phyloP scores from a whole-genome alignment of 768 basidiomycete species.

The Aureoboletus auriporus region DNA sequence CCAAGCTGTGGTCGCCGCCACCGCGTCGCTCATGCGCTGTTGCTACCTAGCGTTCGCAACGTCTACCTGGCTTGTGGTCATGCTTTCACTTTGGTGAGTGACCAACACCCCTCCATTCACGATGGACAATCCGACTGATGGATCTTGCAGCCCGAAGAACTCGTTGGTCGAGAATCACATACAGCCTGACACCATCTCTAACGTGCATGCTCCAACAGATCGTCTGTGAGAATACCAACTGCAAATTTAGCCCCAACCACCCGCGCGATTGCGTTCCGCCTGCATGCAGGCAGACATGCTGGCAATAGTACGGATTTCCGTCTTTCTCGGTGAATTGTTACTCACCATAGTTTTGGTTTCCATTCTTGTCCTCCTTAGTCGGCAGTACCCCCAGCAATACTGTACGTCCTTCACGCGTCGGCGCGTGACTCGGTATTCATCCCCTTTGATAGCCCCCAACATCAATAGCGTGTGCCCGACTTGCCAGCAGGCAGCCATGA shows the following conservation, averaged over 20 bases:
- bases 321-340: conserved; percentile 3
- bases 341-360: conserved; percentile 1
- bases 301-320: conserved; percentile 41
- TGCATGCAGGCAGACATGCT: conserved; percentile 41
- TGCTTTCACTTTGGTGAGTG: conserved; percentile 38
- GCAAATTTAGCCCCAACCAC: conserved; percentile 55
- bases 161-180: conserved; percentile 18
- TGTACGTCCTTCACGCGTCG: conserved; percentile 27
- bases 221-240: conserved; percentile 40
- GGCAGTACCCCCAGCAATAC: conserved; percentile 44
- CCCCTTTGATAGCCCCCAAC: conserved; percentile 33
- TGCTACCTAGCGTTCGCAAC: conserved; percentile 38
- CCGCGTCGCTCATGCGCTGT: neutral
- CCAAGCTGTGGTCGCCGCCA: neutral
- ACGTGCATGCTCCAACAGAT: conserved; percentile 34
- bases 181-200: conserved; percentile 1
- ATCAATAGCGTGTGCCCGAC: conserved; percentile 40
- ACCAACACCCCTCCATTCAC: neutral
- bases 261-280: conserved; percentile 40
- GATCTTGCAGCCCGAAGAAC: conserved; percentile 34
- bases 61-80: conserved; percentile 49
- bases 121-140: conserved; percentile 7
- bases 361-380: conserved; percentile 25
- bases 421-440: neutral
- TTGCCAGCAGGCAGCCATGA: conserved; percentile 30